Percentiles rank a stretch among this genome's conserved stretches.
Evolutionary conservation across 2,329 filamentous ascomycete species (phyloP).

Genomic region (Penicillium sp.): DNA sequence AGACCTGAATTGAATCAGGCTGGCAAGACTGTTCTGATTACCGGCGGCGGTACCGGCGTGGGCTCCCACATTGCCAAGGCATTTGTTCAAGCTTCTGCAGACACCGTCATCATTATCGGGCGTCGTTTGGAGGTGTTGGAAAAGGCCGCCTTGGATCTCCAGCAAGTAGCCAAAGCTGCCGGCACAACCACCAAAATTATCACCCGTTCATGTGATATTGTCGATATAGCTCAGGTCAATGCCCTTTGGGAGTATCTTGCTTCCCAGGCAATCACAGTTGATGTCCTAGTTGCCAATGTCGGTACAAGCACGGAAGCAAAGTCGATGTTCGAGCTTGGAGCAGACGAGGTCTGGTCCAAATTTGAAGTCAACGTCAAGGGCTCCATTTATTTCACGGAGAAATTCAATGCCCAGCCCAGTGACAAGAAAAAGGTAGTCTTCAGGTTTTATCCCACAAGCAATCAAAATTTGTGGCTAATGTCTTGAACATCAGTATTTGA

Average conservation of each 20-base stretch:
- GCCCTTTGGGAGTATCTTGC: neutral
- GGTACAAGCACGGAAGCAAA: constrained; percentile 16
- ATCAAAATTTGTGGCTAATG: neutral
- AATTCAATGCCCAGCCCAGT: neutral
- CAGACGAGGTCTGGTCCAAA: neutral
- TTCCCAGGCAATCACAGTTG: constrained; percentile 20
- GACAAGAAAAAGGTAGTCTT: neutral
- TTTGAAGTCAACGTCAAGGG: constrained; percentile 6
- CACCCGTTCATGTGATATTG: neutral
- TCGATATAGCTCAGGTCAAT: neutral
- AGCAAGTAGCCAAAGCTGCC: neutral
- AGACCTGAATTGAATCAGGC: constrained; percentile 38
- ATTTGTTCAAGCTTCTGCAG: constrained; percentile 45
- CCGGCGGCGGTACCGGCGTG: constrained; percentile 46
- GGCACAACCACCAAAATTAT: neutral
- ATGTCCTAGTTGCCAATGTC: constrained; percentile 42
- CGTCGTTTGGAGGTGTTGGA: constrained; percentile 36
- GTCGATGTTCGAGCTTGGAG: constrained; percentile 3
- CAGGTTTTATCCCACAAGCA: neutral
- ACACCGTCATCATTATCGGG: constrained; percentile 43
- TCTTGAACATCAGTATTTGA: neutral
- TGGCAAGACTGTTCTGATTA: constrained; percentile 41
- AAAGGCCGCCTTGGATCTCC: constrained; percentile 19
- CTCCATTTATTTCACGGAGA: neutral
- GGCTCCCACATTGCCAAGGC: constrained; percentile 39